These are phyloP conservation scores for Saksenaea vasiformis DNA, from an alignment of 371 early-diverging fungal genomes.

Conservation along the genomic window DNA sequence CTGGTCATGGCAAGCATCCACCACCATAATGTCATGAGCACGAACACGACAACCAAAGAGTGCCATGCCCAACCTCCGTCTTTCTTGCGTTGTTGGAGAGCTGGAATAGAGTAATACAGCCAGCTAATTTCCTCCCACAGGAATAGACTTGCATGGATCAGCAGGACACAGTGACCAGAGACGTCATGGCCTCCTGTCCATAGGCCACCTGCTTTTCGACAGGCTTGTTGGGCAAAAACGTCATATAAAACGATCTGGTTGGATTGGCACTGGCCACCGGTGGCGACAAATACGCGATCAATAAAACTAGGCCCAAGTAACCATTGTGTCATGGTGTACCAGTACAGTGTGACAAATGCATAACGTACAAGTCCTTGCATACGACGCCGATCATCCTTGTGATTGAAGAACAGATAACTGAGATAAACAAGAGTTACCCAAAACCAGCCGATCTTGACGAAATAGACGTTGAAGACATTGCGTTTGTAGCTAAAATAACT, in stretches of 20 bases:
- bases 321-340: conserved; percentile 85
- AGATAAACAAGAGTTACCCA: conserved; percentile 69
- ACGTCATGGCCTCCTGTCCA: conserved; percentile 85
- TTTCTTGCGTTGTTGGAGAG: conserved; percentile 19
- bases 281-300: conserved; percentile 73
- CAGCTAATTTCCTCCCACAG: conserved; percentile 71
- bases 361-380: conserved; percentile 52
- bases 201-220: conserved; percentile 66
- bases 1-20: conserved; percentile 79
- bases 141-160: conserved; percentile 82
- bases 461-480: conserved; percentile 74
- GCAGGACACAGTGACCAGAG: conserved; percentile 87
- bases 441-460: conserved; percentile 88
- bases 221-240: conserved; percentile 42
- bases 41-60: conserved; percentile 34
- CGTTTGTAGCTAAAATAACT: conserved; percentile 68
- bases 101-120: conserved; percentile 28
- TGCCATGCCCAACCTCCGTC: conserved; percentile 23
- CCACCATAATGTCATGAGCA: conserved; percentile 64
- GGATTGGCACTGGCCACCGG: conserved; percentile 65
- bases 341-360: conserved; percentile 73
- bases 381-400: conserved; percentile 19
- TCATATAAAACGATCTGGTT: conserved; percentile 1
- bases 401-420: conserved; percentile 33
- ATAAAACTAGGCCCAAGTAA: conserved; percentile 80